Conservation (phyloP, 352 stramenopile species). For the Pythium phragmiticola region DNA sequence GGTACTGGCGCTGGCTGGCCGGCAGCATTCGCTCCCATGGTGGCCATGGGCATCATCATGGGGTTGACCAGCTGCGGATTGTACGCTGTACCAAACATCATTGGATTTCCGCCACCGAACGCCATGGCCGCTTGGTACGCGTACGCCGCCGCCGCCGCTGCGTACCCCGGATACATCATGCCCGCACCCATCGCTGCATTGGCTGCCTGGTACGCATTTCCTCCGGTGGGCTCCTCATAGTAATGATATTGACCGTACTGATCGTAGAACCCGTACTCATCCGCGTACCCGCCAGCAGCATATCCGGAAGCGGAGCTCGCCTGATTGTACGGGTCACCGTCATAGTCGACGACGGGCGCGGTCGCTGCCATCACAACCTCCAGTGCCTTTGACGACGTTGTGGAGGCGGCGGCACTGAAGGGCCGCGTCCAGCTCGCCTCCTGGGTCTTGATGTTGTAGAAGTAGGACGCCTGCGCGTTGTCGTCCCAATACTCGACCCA, state of each 20-base stretch:
- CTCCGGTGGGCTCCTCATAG: constrained; percentile 48
- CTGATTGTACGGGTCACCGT: constrained; percentile 25
- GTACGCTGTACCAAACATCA: constrained; percentile 46
- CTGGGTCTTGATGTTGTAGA: constrained; percentile 87
- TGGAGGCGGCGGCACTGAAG: constrained; percentile 32
- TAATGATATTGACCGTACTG: constrained; percentile 81
- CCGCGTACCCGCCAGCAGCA: constrained; percentile 43
- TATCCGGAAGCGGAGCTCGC: constrained; percentile 35
- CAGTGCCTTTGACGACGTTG: constrained; percentile 27
- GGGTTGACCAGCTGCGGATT: constrained; percentile 39
- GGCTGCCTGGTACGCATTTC: constrained; percentile 26
- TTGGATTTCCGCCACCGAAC: constrained; percentile 33
- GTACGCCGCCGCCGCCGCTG: constrained; percentile 40
- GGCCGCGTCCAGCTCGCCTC: constrained; percentile 85
- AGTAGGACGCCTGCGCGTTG: constrained; percentile 86
- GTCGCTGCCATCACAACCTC: constrained; percentile 38
- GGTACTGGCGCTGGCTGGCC: not conserved
- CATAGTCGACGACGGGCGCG: constrained; percentile 39
- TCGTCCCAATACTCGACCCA: constrained; percentile 92
- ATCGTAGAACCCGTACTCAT: constrained; percentile 84
- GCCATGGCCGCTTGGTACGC: constrained; percentile 63
- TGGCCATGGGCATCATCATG: constrained; percentile 33
- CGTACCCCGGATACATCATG: constrained; percentile 54
- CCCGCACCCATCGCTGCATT: constrained; percentile 30
- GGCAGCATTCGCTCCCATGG: not conserved